Percentiles rank a stretch among this genome's conserved stretches.
These are phyloP conservation scores for Solanum bulbocastanum DNA, from an alignment of 257 asterid genomes.

Conservation along the genomic window DNA sequence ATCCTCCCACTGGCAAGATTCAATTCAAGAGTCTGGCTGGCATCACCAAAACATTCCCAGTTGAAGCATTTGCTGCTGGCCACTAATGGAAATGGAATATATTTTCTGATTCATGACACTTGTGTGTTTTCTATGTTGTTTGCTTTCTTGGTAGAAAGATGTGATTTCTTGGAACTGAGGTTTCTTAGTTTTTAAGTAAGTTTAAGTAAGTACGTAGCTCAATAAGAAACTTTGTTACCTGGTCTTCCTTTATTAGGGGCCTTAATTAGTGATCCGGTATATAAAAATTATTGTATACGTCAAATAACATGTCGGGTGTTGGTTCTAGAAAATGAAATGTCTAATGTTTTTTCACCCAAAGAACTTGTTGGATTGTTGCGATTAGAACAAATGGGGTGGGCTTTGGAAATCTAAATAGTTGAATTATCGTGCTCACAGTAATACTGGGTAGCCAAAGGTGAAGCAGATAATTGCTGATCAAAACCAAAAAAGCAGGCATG, in stretches of 20 bases:
- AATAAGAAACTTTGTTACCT: too few relatives aligned
- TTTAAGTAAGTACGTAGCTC: too few relatives aligned
- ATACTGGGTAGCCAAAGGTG: neutral
- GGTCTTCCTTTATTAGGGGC: neutral
- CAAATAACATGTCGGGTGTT: neutral
- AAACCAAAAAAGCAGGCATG: too few relatives aligned
- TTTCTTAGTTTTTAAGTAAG: too few relatives aligned
- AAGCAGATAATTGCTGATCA: neutral
- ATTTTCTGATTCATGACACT: neutral
- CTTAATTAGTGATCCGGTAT: too few relatives aligned
- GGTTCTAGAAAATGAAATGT: too few relatives aligned
- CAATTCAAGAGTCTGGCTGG: conserved; percentile 79
- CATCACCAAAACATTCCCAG: conserved; percentile 64
- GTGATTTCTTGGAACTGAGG: too few relatives aligned
- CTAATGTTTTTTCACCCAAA: neutral
- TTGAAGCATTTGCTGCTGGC: conserved; percentile 61
- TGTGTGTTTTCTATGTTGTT: neutral
- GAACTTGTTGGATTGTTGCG: too few relatives aligned
- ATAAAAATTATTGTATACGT: too few relatives aligned
- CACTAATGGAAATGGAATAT: conserved; percentile 12
- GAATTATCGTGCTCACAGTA: neutral
- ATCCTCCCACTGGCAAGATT: conserved; percentile 52
- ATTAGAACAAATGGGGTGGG: too few relatives aligned
- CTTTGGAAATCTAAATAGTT: neutral
- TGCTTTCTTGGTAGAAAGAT: too few relatives aligned